Conservation (phyloP, 306 rosid species). For the Quercus robur region DNA sequence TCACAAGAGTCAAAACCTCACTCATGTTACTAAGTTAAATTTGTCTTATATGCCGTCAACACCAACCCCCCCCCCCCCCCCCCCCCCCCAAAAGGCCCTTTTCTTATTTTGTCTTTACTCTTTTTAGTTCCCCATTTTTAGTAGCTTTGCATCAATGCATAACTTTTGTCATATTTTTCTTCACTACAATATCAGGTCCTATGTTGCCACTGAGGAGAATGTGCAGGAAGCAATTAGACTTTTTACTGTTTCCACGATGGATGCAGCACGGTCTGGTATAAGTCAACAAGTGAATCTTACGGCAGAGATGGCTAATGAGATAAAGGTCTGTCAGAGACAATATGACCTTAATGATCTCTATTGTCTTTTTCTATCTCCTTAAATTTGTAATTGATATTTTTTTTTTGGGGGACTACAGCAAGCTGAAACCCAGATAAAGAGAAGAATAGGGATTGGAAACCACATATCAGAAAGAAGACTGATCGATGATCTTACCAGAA, state of each 20-base stretch:
- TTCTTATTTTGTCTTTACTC: neutral
- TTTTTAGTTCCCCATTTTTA: neutral
- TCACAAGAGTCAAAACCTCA: neutral
- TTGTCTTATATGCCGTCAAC: neutral
- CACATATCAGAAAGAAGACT: conserved; percentile 93
- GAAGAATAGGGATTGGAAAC: conserved; percentile 96
- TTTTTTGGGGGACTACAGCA: conserved; percentile 54
- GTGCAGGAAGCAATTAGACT: conserved; percentile 90
- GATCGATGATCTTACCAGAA: conserved; percentile 86
- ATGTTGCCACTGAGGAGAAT: conserved; percentile 75
- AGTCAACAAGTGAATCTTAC: conserved; percentile 82
- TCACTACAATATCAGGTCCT: conserved; percentile 48
- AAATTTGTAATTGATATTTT: conserved; percentile 2
- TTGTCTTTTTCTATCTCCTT: neutral
- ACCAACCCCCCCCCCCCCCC: neutral
- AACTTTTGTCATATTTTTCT: neutral
- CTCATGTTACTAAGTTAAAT: neutral
- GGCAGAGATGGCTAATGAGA: conserved; percentile 83
- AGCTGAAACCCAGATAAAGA: conserved; percentile 96
- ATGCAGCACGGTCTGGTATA: conserved; percentile 93
- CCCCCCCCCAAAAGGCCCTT: no score
- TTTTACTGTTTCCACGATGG: conserved; percentile 91
- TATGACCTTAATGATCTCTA: neutral
- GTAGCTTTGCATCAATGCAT: neutral
- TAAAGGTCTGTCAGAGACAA: conserved; percentile 58